Evolutionary conservation across 2,329 filamentous ascomycete species (phyloP).

Genomic region (Penicillium sp.): DNA sequence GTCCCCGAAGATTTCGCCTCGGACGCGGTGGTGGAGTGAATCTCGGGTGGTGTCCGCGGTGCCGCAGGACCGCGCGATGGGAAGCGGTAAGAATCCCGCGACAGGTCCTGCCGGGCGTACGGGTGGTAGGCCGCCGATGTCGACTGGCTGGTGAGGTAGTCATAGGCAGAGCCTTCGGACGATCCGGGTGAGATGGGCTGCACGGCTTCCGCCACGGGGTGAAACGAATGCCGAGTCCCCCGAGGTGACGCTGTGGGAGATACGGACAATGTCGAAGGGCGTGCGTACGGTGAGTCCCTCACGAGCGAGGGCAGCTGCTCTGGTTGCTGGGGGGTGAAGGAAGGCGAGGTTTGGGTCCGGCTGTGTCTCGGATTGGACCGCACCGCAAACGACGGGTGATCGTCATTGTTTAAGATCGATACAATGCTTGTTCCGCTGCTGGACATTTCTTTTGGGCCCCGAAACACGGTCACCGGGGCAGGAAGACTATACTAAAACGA

Average conservation of each 20-base stretch:
- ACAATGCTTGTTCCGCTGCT: constrained; percentile 37
- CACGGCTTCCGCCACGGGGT: constrained; percentile 26
- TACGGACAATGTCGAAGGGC: constrained; percentile 21
- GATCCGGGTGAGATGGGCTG: constrained; percentile 33
- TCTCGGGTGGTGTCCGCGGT: constrained; percentile 24
- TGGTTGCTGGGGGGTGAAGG: constrained; percentile 15
- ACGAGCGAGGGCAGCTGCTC: constrained; percentile 17
- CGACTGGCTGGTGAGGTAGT: constrained; percentile 28
- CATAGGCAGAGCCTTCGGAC: constrained; percentile 34
- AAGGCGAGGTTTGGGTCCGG: constrained; percentile 19
- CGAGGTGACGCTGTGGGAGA: constrained; percentile 29
- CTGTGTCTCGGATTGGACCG: constrained; percentile 31
- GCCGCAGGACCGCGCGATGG: constrained; percentile 24
- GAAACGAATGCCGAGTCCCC: constrained; percentile 22
- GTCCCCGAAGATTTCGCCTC: constrained; percentile 29
- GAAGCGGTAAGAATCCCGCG: constrained; percentile 19
- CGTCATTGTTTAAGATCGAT: constrained; percentile 49
- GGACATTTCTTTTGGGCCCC: constrained; percentile 29
- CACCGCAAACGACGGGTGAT: constrained; percentile 47
- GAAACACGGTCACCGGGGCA: constrained; percentile 16
- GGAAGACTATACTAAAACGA: constrained; percentile 20
- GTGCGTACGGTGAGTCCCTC: constrained; percentile 22
- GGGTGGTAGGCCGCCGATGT: constrained; percentile 27
- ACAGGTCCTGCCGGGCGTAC: constrained; percentile 27
- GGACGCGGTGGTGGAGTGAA: constrained; percentile 23